Conservation (phyloP, 176 grass and related monocot genomes). For the Musa troglodytarum region DNA sequence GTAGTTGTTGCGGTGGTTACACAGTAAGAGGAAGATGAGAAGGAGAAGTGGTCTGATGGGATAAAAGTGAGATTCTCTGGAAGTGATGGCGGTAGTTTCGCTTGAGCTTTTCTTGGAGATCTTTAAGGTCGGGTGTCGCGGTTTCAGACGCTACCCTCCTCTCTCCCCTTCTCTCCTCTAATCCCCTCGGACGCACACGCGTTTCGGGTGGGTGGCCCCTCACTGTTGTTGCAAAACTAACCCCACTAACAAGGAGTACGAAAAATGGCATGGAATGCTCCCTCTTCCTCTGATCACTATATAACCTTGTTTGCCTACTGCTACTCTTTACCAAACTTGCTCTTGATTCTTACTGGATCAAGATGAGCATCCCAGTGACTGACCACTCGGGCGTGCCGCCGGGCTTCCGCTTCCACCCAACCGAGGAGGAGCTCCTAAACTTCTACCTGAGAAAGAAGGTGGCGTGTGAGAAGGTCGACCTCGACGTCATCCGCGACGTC, state of each 20-base stretch:
- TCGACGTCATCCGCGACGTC: conserved; percentile 85
- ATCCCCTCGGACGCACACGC: background rate
- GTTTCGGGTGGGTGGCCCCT: conserved; percentile 46
- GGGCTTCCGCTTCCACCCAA: conserved; percentile 95
- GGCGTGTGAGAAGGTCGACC: conserved; percentile 73
- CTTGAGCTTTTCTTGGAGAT: conserved; percentile 25
- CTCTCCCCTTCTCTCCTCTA: background rate
- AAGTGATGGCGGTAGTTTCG: conserved; percentile 19
- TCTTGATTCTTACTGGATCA: background rate
- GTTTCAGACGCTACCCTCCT: background rate
- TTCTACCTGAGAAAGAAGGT: conserved; percentile 96
- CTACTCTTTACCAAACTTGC: background rate
- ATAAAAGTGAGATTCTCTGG: background rate
- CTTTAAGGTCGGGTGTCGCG: conserved; percentile 43
- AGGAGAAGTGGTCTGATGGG: background rate
- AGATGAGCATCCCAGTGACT: conserved; percentile 88
- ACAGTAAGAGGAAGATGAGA: background rate
- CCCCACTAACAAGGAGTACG: conserved; percentile 28
- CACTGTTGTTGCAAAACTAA: conserved; percentile 49
- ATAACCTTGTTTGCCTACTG: background rate
- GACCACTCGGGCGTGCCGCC: conserved; percentile 90
- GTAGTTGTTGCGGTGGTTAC: background rate
- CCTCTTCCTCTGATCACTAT: conserved; percentile 16
- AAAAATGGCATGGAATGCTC: background rate
- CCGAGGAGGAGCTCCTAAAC: conserved; percentile 93